Base-by-base conservation (phyloP, 352 stramenopile genomes). In the Sclerospora graminicola region DNA sequence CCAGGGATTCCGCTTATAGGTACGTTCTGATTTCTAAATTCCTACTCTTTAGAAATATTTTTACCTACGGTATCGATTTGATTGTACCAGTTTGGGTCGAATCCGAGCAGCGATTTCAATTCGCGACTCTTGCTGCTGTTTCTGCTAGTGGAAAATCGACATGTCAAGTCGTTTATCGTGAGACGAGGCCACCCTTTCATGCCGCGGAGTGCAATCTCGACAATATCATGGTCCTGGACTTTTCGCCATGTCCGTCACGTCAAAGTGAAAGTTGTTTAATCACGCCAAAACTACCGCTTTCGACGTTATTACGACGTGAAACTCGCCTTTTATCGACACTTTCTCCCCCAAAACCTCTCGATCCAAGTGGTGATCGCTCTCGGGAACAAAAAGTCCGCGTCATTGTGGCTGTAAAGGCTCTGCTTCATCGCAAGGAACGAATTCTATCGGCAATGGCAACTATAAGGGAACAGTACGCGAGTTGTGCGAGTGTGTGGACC, bases 371-470 rank as follows among this genome's bases (percentile, higher is more conserved):
- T 8, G 35, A 46, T n/a, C 48, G 54, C 16, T 56, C 55, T 9
- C 70, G 46, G 6, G 38, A 70, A 30, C 59, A 69, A 26, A 77
- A 72, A 23, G 46, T 82, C 1, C 49, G 47, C 9, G 59, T 57
- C 8, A 54, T 85, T 8, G 40, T 77, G 0, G 41, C 59, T 3
- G 75, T 88, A n/a, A 71, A 69, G 28, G 65, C 63, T 37, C 29
- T 91, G 26, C 52, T 91, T 11, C 60, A 83, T n/a, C 71, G 76
- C 14, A 91, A 91, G 42, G 76, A 89, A 43, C 57, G 68, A 18
- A 63, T 91, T 14, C 37, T 91, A 13, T 40, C 41, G 11, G 58
- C 63, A 0, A 43, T 89, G 21, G 40, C 57, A 1, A 57, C 43
- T 24, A 58, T 91, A 48, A 85, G 87, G 28, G 43, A 63, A 20